Conservation (phyloP, 768 basidiomycete species). For the Holtermanniella nyarrowii region DNA sequence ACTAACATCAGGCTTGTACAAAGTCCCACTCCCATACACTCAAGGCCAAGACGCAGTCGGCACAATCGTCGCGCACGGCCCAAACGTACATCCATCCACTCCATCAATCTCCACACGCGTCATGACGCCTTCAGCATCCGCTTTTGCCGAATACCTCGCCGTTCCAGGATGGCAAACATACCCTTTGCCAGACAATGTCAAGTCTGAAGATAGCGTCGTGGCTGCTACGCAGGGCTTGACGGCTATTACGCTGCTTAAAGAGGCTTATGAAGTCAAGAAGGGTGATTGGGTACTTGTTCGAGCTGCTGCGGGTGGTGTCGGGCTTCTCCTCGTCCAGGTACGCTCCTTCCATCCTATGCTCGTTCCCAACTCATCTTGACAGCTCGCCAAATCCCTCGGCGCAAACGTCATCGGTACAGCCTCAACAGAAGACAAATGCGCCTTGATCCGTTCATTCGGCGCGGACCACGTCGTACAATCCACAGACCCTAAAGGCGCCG, state of each 20-base stretch:
- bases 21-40: constrained; percentile 39
- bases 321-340: constrained; percentile 43
- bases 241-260: constrained; percentile 61
- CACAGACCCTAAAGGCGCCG: constrained; percentile 46
- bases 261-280: constrained; percentile 70
- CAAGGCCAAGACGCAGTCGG: constrained; percentile 75
- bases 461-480: constrained; percentile 78
- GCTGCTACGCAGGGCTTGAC: constrained; percentile 67
- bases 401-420: constrained; percentile 90
- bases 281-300: constrained; percentile 70
- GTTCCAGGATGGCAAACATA: constrained; percentile 54
- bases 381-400: constrained; percentile 62
- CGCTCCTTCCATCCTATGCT: constrained; percentile 3
- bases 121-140: constrained; percentile 41
- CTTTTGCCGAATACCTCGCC: constrained; percentile 64
- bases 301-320: constrained; percentile 85
- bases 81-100: constrained; percentile 52
- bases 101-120: constrained; percentile 64
- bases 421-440: constrained; percentile 72
- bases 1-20: constrained; percentile 47
- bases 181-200: constrained; percentile 55
- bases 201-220: constrained; percentile 58
- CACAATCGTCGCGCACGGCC: constrained; percentile 53
- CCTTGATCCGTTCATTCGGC: constrained; percentile 64
- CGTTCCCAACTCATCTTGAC: constrained; percentile 21